Evolutionary conservation across 371 early-diverging fungal genomes (phyloP), one percentile per base, ranked within the genome.

Genomic region (Mucor saturninus): DNA sequence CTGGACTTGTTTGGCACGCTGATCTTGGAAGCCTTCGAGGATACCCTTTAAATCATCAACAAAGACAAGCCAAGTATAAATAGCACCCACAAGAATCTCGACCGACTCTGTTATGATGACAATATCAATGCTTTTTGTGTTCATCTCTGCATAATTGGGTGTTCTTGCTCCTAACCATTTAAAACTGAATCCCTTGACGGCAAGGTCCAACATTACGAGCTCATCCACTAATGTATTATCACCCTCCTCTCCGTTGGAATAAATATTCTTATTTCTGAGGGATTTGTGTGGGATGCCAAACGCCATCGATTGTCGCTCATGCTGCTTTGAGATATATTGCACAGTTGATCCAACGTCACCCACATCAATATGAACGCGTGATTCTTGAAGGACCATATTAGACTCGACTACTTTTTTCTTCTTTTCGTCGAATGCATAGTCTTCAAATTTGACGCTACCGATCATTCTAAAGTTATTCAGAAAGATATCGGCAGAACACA

Each of bases 1-100:
- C 57, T 92, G 93, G 14, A 88, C 71, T 45, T 88, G 87, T 31
- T 77, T 74, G 8, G 80, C 76, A 13, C 86, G 70, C 30, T 81
- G 78, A 0, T 81, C 69, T 52, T 79, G 75, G 54, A 89, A 91
- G 8, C 70, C 70, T 30, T 77, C 78, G 26, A 89, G 61, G 37
- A 88, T 85, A 13, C 75, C 71, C 49, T 83, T 75, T 13, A 90
- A 64, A 59, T 88, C 87, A 62, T 86, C 85, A 3, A 88, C 75
- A 71, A 91, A 91, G 0, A 86, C 83, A 28, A 89, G 70, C 93
- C 93, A 92, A 3, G 91, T 84, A 51, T 84, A 83, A 7, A 88
- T 80, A 5, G 89, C 88, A 15, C 93, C 93, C 13, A 84, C 86
- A 4, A 91, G 76, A 54, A 91, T 91, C 48, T 93, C 93, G 0